Base-by-base conservation (phyloP, 2,329 filamentous ascomycete species). In the Sporothrix pseudoabietina region DNA sequence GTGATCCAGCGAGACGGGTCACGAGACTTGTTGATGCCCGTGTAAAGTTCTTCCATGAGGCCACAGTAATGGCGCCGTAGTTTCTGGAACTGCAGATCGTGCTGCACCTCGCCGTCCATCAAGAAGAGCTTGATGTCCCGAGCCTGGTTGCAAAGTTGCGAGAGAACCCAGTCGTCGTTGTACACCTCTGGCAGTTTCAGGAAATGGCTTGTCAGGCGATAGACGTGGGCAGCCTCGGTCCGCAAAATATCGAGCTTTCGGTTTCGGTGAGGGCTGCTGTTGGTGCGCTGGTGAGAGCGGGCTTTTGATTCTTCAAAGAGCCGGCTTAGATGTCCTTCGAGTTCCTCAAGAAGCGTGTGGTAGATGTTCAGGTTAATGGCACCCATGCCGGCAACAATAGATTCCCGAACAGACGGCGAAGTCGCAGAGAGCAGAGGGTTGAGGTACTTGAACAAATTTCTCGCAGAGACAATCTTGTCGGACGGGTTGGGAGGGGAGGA, bases 311-410 rank as follows among this genome's bases (percentile, higher is more conserved):
- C 94, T 77, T 97, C 92, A 75, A 94, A 95, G 81, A 94, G 97
- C 26, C 90, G 90, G 54, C 90, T 90, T 6, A 97, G 94, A 63
- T 94, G 93, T 16, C 92, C 92, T 80, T 97, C 94, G 2, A 99
- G 84, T 66, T 94, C 94, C 79, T 99, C 94, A 0, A 99, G 87
- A 14, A 99, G 84, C 0, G 93, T 96, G 73, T 93, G 91, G 79
- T 98, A 99, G 5, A 98, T 92, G 78, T 97, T 95, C 71, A 94
- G 89, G 78, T 98, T 98, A 80, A 98, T 98, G 0, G 95, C 97
- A 0, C 96, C 96, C 79, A 99, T 89, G 1, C 95, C 94, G 41
- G 93, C 87, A 10, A 98, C 96, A 19, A 97, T 94, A 1, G 96
- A 94, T 77, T 96, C 93, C 70, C 96, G 88, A 22, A 99, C 93